Conservation (phyloP, 1,284 basidiomycete genomes). For the Cryptococcus amylolentus region DNA sequence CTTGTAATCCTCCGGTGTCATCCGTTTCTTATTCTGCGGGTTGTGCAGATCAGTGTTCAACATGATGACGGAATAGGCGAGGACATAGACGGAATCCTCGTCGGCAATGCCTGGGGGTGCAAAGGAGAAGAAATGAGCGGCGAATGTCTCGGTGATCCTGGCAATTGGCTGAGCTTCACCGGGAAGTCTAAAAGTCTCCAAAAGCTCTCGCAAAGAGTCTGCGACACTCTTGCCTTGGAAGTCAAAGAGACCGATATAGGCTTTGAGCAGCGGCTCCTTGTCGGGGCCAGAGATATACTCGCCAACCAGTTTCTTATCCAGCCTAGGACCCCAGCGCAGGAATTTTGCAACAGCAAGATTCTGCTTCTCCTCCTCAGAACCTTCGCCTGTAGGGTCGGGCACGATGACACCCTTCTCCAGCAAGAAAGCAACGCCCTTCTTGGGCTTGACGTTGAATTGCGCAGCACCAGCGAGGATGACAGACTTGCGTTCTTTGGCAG, state of each 20-base stretch:
- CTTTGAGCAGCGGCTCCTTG: constrained; percentile 76
- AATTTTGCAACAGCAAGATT: constrained; percentile 63
- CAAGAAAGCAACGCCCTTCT: constrained; percentile 81
- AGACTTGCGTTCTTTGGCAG: constrained; percentile 79
- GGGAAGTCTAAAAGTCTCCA: constrained; percentile 91
- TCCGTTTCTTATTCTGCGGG: constrained; percentile 95
- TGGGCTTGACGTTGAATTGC: constrained; percentile 94
- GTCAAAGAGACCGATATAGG: constrained; percentile 85
- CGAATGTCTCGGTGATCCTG: constrained; percentile 93
- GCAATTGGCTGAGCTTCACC: constrained; percentile 94
- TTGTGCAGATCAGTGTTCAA: constrained; percentile 97
- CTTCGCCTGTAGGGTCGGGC: constrained; percentile 29
- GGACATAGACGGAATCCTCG: constrained; percentile 89
- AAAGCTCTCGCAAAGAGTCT: constrained; percentile 89
- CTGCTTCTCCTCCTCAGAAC: constrained; percentile 34
- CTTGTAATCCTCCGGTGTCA: constrained; percentile 92
- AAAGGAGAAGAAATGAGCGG: constrained; percentile 82
- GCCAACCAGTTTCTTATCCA: constrained; percentile 92
- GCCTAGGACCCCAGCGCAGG: constrained; percentile 74
- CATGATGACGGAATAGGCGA: constrained; percentile 96
- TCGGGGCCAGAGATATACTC: constrained; percentile 91
- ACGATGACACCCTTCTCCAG: constrained; percentile 80
- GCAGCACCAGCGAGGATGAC: constrained; percentile 78
- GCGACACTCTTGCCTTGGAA: constrained; percentile 91
- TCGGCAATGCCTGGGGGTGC: constrained; percentile 82